A percentile compares a stretch with the other conserved stretches of the same genome.
Conservation (phyloP, 1,284 basidiomycete genomes). For the Mycosarcoma mackinlayi region DNA sequence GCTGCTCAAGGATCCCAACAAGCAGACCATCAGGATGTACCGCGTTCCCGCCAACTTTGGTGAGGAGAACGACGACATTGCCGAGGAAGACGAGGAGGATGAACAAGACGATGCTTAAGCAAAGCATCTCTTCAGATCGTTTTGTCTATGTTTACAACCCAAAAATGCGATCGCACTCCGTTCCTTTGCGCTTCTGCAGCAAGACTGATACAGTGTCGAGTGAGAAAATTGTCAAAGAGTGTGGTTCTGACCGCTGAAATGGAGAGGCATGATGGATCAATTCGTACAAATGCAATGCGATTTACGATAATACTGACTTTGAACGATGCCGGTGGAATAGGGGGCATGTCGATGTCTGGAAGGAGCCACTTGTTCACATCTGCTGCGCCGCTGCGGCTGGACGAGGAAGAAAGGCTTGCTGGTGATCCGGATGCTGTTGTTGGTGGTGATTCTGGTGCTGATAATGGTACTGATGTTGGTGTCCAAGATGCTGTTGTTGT, state of each 20-base stretch:
- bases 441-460: conserved; percentile 3
- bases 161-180: no score
- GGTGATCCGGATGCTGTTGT: conserved; percentile 1
- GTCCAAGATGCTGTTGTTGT: conserved; percentile 9
- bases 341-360: no score
- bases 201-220: no score
- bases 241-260: no score
- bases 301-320: neutral
- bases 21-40: conserved; percentile 89
- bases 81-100: conserved; percentile 72
- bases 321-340: neutral
- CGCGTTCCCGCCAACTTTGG: conserved; percentile 88
- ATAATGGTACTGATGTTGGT: neutral
- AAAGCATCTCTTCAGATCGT: no score
- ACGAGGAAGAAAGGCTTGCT: neutral
- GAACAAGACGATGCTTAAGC: conserved; percentile 26
- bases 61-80: conserved; percentile 70
- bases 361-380: no score
- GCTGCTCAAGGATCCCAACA: conserved; percentile 68
- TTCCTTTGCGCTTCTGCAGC: no score
- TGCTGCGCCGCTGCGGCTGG: conserved; percentile 1
- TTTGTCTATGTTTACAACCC: no score
- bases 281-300: neutral
- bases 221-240: conserved; percentile 15
- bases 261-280: no score